phyloP scores from a whole-genome alignment of 2,329 filamentous ascomycete genomes.

The Chrysoporthe deuterocubensis region DNA sequence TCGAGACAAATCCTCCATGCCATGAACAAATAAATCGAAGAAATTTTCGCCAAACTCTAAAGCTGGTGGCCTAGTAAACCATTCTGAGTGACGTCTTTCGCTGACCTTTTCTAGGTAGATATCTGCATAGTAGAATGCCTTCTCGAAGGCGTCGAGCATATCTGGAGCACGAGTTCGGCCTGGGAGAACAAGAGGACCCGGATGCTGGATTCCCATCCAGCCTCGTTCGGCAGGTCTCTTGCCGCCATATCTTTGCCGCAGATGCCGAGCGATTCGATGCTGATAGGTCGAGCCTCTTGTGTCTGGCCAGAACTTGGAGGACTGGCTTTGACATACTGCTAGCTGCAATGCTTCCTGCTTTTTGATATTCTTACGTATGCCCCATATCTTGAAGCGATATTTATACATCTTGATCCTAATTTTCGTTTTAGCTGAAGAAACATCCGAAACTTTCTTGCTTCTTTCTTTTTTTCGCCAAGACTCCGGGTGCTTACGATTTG shows the following conservation, averaged over 20 bases:
- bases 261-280: slow-evolving; percentile 13
- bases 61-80: slow-evolving; percentile 6
- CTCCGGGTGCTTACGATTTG: slow-evolving; percentile 13
- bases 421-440: background rate
- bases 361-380: slow-evolving; percentile 20
- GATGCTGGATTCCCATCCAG: background rate
- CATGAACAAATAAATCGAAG: slow-evolving; percentile 11
- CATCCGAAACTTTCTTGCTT: background rate
- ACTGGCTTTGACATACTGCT: background rate
- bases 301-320: slow-evolving; percentile 12
- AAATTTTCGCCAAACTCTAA: slow-evolving; percentile 14
- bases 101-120: background rate
- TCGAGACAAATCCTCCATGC: slow-evolving; percentile 13
- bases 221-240: background rate
- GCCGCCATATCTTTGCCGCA: slow-evolving; percentile 1
- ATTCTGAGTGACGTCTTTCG: background rate
- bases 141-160: slow-evolving; percentile 6
- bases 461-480: background rate
- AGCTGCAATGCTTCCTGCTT: slow-evolving; percentile 17
- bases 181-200: background rate
- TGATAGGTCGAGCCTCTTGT: slow-evolving; percentile 1
- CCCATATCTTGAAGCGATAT: slow-evolving; percentile 15
- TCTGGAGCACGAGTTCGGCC: slow-evolving; percentile 10
- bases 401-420: slow-evolving; percentile 19
- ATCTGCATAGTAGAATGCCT: background rate